Evolutionary conservation across 345 rosid genomes (phyloP).

Genomic region (Geranium brycei): DNA sequence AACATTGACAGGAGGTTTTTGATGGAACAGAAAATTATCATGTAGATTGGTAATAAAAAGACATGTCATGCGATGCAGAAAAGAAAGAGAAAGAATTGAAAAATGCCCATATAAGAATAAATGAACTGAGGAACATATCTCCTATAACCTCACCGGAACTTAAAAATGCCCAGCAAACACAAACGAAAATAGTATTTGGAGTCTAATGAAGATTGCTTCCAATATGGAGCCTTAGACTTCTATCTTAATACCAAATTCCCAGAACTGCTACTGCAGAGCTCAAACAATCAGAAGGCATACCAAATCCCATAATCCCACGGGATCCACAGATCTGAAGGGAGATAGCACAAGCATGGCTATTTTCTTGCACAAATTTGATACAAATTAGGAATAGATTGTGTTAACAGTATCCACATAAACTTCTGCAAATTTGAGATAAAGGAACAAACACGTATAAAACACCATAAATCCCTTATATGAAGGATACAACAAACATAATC

Average conservation of each 20-base stretch:
- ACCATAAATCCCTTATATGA: slow-evolving; percentile 20
- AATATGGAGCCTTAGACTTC: too few relatives aligned
- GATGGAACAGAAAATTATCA: too few relatives aligned
- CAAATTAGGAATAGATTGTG: background rate
- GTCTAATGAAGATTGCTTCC: background rate
- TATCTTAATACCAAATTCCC: background rate
- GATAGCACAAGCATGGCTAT: background rate
- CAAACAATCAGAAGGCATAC: background rate
- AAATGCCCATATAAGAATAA: background rate
- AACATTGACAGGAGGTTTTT: background rate
- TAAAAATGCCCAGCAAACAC: background rate
- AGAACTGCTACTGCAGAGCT: background rate
- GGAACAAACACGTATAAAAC: too few relatives aligned
- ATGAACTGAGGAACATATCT: too few relatives aligned
- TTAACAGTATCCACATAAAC: background rate
- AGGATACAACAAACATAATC: slow-evolving; percentile 12
- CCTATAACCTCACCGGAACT: background rate
- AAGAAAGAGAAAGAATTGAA: too few relatives aligned
- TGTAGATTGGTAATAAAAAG: background rate
- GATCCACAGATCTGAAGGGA: slow-evolving; percentile 17
- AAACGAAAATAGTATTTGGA: too few relatives aligned
- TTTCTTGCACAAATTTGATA: too few relatives aligned
- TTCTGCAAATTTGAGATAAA: background rate
- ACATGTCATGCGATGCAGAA: background rate
- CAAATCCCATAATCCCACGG: slow-evolving; percentile 5